phyloP scores from a whole-genome alignment of 305 asterid species.

The Euphrasia arctica region DNA sequence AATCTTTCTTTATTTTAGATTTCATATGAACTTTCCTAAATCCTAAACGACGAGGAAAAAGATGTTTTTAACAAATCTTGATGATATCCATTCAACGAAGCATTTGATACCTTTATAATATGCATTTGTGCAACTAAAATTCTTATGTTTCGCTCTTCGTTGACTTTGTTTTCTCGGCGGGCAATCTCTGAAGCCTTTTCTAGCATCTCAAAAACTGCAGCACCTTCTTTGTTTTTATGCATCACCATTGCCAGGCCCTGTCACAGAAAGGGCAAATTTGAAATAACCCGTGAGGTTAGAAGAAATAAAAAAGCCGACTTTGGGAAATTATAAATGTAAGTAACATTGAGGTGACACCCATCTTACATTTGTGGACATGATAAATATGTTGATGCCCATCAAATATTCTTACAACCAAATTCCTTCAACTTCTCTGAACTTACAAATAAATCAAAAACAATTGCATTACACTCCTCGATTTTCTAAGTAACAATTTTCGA shows the following conservation, averaged over 20 bases:
- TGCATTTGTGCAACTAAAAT: conserved; percentile 92
- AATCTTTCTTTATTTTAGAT: not conserved
- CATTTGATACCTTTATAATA: conserved; percentile 51
- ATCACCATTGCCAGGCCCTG: conserved; percentile 92
- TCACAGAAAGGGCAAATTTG: conserved; percentile 15
- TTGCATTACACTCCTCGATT: not conserved
- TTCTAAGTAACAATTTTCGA: not conserved
- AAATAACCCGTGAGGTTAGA: not conserved
- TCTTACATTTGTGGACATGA: not conserved
- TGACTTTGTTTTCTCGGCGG: conserved; percentile 47
- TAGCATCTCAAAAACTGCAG: conserved; percentile 83
- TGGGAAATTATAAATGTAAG: not conserved
- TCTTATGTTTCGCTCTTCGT: conserved; percentile 73
- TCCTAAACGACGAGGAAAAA: not conserved
- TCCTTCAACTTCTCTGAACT: not conserved
- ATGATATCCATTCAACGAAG: conserved; percentile 2
- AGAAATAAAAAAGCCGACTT: not conserved
- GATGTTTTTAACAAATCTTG: conserved; percentile 13
- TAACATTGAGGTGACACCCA: not conserved
- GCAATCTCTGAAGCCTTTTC: conserved; percentile 65
- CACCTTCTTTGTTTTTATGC: conserved; percentile 86
- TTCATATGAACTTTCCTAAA: not conserved
- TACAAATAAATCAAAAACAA: not conserved
- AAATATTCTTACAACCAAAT: not conserved
- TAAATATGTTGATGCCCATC: not conserved